A percentile compares a stretch with the other conserved stretches of the same genome.
Conservation (phyloP, 306 rosid species). For the Pterocarpus santalinus region DNA sequence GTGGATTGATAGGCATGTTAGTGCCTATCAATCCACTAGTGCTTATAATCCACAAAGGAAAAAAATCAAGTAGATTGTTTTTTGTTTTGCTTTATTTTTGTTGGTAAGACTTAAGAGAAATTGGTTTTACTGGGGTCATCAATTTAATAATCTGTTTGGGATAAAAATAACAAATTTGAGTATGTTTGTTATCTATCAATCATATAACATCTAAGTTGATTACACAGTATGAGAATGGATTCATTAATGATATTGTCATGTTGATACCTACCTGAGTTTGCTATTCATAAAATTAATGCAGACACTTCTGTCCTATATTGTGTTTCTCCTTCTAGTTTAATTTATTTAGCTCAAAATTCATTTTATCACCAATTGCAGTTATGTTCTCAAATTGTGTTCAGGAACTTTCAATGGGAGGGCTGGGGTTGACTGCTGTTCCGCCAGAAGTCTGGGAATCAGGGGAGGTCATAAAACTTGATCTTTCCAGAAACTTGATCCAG, state of each 20-base stretch:
- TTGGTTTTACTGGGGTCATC: background rate
- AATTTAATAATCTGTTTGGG: constrained; percentile 11
- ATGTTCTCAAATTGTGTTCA: constrained; percentile 50
- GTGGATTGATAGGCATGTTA: background rate
- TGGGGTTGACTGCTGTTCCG: constrained; percentile 80
- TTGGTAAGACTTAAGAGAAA: background rate
- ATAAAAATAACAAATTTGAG: constrained; percentile 12
- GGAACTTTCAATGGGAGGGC: constrained; percentile 89
- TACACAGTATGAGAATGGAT: constrained; percentile 14
- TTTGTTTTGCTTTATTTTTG: constrained; percentile 1
- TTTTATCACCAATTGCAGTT: constrained; percentile 30
- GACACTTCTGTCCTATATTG: background rate
- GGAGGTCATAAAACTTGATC: constrained; percentile 75
- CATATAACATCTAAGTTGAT: constrained; percentile 27
- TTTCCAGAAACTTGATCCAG: constrained; percentile 83
- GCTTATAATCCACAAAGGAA: background rate
- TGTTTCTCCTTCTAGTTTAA: constrained; percentile 5
- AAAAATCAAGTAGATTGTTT: background rate
- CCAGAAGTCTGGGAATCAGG: constrained; percentile 85
- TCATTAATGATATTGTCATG: constrained; percentile 23
- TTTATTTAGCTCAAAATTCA: constrained; percentile 23
- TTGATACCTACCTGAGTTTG: background rate
- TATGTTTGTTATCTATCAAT: constrained; percentile 29
- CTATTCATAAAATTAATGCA: constrained; percentile 15
- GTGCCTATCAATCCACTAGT: too few relatives aligned